Conservation (phyloP, 2,329 filamentous ascomycete species). For the Botrytis elliptica region DNA sequence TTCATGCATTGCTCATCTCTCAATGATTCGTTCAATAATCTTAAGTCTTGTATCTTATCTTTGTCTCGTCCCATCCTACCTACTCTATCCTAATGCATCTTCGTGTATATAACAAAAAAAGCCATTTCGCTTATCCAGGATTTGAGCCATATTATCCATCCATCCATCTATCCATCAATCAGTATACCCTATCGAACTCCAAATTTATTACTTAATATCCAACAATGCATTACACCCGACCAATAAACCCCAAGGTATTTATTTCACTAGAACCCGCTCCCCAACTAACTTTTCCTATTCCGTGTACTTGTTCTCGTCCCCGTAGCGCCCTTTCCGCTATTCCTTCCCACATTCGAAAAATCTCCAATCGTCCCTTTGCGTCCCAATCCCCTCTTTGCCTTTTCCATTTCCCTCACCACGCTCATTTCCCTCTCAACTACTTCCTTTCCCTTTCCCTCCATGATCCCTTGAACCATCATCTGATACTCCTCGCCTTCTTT, state of each 20-base stretch:
- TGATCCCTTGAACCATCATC: constrained; percentile 35
- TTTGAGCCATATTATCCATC: not conserved
- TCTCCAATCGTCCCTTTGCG: constrained; percentile 8
- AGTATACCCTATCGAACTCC: not conserved
- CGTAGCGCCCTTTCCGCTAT: not conserved
- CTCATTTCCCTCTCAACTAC: constrained; percentile 16
- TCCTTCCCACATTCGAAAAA: not conserved
- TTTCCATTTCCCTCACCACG: constrained; percentile 26
- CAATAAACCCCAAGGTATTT: not conserved
- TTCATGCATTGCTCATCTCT: not conserved
- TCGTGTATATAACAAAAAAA: not conserved
- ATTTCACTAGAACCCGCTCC: not conserved
- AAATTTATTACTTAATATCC: not conserved
- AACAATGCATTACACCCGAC: not conserved
- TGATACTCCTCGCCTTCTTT: constrained; percentile 35
- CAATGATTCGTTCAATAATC: not conserved
- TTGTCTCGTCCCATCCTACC: not conserved
- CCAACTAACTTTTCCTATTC: not conserved
- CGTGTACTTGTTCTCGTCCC: constrained; percentile 4
- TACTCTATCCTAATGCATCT: not conserved
- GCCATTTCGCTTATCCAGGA: not conserved
- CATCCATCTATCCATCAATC: not conserved
- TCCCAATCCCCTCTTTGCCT: not conserved
- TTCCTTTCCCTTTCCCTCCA: constrained; percentile 36
- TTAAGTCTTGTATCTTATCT: not conserved